Conservation (phyloP, 1,284 basidiomycete species). For the Chalciporus sp. region DNA sequence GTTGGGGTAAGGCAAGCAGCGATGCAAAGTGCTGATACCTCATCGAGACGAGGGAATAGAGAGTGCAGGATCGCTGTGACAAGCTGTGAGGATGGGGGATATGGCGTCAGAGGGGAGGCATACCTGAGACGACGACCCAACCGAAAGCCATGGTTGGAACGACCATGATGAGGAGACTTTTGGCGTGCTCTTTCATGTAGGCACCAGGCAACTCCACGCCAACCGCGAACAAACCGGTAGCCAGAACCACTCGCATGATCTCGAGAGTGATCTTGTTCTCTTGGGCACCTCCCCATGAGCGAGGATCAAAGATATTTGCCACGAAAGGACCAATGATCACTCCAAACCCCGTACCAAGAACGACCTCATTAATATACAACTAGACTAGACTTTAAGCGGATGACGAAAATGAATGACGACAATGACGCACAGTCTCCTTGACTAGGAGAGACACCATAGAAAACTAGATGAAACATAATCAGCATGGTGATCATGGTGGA, state of each 20-base stretch:
- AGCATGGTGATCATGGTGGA: neutral
- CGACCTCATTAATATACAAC: slow-evolving; percentile 91
- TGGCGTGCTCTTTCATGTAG: slow-evolving; percentile 65
- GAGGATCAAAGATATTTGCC: slow-evolving; percentile 78
- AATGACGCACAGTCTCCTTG: slow-evolving; percentile 66
- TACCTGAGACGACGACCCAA: slow-evolving; percentile 69
- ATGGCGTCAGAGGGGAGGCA: slow-evolving; percentile 12
- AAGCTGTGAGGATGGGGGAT: neutral
- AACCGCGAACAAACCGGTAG: slow-evolving; percentile 70
- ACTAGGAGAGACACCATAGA: slow-evolving; percentile 81
- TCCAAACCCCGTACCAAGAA: slow-evolving; percentile 83
- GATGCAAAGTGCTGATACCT: slow-evolving; percentile 79
- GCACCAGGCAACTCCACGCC: slow-evolving; percentile 72
- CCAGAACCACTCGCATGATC: slow-evolving; percentile 70
- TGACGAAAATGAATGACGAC: neutral
- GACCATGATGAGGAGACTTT: slow-evolving; percentile 63
- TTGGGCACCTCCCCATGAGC: slow-evolving; percentile 66
- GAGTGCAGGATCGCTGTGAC: slow-evolving; percentile 56
- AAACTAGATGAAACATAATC: slow-evolving; percentile 50
- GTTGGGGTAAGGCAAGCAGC: slow-evolving; percentile 93
- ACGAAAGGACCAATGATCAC: slow-evolving; percentile 76
- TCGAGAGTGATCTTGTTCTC: slow-evolving; percentile 75
- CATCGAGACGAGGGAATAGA: slow-evolving; percentile 71
- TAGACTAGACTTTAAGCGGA: slow-evolving; percentile 26
- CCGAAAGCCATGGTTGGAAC: slow-evolving; percentile 81